Evolutionary conservation across 345 rosid species (phyloP), one percentile per base, ranked within the genome.

Genomic region (Euclidium syriacum): DNA sequence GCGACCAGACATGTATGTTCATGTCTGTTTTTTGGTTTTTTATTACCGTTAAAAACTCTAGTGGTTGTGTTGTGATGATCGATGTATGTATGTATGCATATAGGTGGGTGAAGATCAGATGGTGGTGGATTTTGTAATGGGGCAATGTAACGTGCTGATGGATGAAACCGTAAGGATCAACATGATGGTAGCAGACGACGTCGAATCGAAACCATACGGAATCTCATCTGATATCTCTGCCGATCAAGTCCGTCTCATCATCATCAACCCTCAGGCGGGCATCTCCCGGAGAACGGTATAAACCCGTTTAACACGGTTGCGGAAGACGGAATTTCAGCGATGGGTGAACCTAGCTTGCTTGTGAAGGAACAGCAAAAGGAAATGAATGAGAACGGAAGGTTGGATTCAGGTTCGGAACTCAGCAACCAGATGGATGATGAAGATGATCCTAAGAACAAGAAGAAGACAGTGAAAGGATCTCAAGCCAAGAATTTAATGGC

Each of bases 401-500:
- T 84, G 1, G 95, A 82, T 64, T 84, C 91, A 2, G 66, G 67
- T 8, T 85, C 95, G 1, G 92, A 90, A 55, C 83, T 95, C 27
- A 87, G 89, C 43, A 90, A 89, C 66, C 95, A 79, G 67, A 72
- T 76, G 52, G 91, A 82, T 50, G 97, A 87, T 57, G 95, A 87
- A 23, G 82, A 79, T 70, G 84, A 79, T 64, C 70, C 58, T 1
- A 79, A 77, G 75, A 62, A 51, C 24, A 58, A 78, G 30, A 79
- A 79, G 48, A 77, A 77, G 62, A 68, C 49, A 2, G 88, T 85
- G 4, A 83, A 81, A 66, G 78, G 67, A 19, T 79, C 84, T 51
- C 84, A 76, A 63, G 80, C 95, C 0, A 94, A 90, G 69, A 94
- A 94, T 72, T 87, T 94, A 33, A 58, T 72, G 49, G 97, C 99